A percentile compares a stretch with the other conserved stretches of the same genome.
Conservation (phyloP, 805 yeast genomes). For the Ogataea paraovalis region DNA sequence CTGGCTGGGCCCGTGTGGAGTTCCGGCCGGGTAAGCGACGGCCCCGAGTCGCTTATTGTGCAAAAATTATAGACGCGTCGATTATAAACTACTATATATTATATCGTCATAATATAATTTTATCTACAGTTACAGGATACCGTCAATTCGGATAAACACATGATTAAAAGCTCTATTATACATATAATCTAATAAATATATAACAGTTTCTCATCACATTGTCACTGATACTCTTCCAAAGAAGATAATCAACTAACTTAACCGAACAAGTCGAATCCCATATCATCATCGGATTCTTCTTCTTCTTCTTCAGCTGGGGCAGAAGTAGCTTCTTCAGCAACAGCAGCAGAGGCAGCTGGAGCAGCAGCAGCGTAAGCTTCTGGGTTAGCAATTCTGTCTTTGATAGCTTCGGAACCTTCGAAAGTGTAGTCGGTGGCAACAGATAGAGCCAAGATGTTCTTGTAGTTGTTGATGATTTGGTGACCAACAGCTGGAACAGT, state of each 20-base stretch:
- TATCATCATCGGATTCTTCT: conserved; percentile 67
- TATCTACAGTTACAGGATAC: too few species aligned
- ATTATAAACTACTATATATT: background rate
- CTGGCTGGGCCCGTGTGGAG: too few species aligned
- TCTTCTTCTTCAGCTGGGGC: conserved; percentile 73
- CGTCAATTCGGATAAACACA: too few species aligned
- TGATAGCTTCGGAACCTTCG: conserved; percentile 98
- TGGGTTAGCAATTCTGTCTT: conserved; percentile 99
- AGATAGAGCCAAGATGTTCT: conserved; percentile 96
- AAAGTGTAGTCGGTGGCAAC: conserved; percentile 98
- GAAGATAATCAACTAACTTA: conserved; percentile 38
- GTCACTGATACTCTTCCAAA: too few species aligned
- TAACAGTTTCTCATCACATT: background rate
- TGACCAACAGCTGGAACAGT: conserved; percentile 99
- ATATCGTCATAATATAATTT: too few species aligned
- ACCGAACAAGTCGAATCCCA: conserved; percentile 99
- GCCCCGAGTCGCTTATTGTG: too few species aligned
- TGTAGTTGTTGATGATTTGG: conserved; percentile 98
- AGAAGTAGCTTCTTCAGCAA: conserved; percentile 54
- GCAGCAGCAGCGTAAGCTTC: conserved; percentile 99
- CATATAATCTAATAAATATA: background rate
- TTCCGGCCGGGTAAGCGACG: background rate
- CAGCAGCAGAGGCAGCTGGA: conserved; percentile 88
- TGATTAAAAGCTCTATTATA: background rate
- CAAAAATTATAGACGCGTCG: background rate